Evolutionary conservation across 2,329 filamentous ascomycete species (phyloP), one percentile per base, ranked within the genome.

Genomic region (Davidsoniella neocaledoniae): DNA sequence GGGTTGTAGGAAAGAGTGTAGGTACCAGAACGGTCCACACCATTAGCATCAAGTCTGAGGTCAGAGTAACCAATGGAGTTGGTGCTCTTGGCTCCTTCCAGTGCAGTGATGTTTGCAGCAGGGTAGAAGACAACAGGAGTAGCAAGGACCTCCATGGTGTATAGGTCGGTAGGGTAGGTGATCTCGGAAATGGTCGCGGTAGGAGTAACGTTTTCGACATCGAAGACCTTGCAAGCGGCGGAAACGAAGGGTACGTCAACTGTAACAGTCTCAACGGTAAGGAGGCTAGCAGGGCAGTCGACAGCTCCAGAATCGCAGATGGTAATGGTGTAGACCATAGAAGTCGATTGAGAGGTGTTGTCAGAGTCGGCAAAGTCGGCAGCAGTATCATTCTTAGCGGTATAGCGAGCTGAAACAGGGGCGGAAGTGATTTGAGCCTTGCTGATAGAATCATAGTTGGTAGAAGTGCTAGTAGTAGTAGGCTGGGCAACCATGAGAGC

Each of bases 201-300:
- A 26, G 26, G 17, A 37, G 9, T 33, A 38, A 6, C 23, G n/a
- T 5, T 10, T 38, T 29, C 26, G 10, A 46, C 17, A 8, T 45
- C 29, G 21, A 29, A 17, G 23, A 45, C 21, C 12, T 45, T 9
- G 14, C 19, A 21, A 43, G 29, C 10, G 23, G 43, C 29, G 14
- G 26, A 16, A 14, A 16, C n/a, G n/a, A 43, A 44, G 19, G 41
- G 48, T 10, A 37, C 17, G 9, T 41, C 46, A 6, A 43, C 45
- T 7, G 48, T 51, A 39, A 66, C 51, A 26, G 59, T 62, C 21
- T 61, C 57, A 36, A 58, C 58, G 29, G 63, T 61, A 49, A 58
- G 58, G 61, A 62, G 63, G 16, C 58, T 57, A 38, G 62, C 59
- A 21, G 65, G 65, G 58, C 65, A 68, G 62, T 68, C 66, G 53